Evolutionary conservation across 2,329 filamentous ascomycete genomes (phyloP), one percentile per base, ranked within the genome.

Genomic region (Madurella mycetomatis): DNA sequence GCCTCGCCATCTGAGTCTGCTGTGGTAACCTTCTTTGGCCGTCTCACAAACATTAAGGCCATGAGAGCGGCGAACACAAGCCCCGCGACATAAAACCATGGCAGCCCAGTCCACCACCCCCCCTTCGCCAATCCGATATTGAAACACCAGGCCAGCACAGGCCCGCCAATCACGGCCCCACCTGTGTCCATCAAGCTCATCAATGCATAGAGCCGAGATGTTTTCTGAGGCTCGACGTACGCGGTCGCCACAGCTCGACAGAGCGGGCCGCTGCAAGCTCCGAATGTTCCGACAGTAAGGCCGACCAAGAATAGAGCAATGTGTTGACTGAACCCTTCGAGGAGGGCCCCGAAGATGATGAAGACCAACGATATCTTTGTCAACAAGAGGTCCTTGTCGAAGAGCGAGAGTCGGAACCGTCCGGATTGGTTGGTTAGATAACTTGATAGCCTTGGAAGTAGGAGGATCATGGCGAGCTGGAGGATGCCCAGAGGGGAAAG

Each of bases 161-260:
- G 60, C 0, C 61, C 61, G 1, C 59, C 60, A 45, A 63, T 51
- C 5, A 61, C 17, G 0, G 55, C 54, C 13, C 60, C 58, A n/a
- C 45, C 43, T 0, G 57, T 63, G 17, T 63, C 60, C 30, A 59
- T n/a, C 48, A 62, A 49, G 53, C 53, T 63, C 15, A 63, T 58
- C 50, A 62, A 40, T 0, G 55, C 55, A 32, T 57, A 63, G 13
- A 63, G 48, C 5, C 61, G 47, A 1, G 60, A 60, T 1, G 61
- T 63, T 9, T 63, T 58, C 16, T 62, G 45, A 15, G 57, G 52
- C 16, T 57, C 53, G 11, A 63, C 60, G n/a, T 60, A 56, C 0
- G 58, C 53, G 5, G 60, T 62, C 2, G 49, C 41, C 11, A 62
- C 49, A 9, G 60, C 56, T 1, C 61, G 56, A 15, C 51, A 50